These are phyloP conservation scores for Crithidia sp. DNA, from an alignment of 208 protist genomes.

Conservation along the genomic window DNA sequence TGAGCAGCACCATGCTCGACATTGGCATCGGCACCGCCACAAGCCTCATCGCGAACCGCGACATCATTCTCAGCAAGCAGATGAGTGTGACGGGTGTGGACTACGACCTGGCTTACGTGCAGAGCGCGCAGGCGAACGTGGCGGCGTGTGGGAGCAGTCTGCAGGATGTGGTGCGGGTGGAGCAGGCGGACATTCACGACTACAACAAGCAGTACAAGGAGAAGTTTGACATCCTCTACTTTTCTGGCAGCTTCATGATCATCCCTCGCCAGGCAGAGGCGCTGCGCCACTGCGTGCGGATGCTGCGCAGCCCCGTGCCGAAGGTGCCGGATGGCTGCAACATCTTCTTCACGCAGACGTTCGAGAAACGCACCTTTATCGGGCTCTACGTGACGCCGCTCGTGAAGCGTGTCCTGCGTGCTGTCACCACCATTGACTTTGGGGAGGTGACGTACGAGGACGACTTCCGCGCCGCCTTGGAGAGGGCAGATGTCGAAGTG, in stretches of 20 bases:
- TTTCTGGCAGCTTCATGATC: constrained; percentile 86
- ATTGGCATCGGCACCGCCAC: constrained; percentile 78
- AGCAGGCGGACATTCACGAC: constrained; percentile 72
- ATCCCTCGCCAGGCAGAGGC: constrained; percentile 60
- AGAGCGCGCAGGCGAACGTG: constrained; percentile 52
- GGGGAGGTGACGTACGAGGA: constrained; percentile 83
- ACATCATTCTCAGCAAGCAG: constrained; percentile 76
- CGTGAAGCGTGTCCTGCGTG: constrained; percentile 60
- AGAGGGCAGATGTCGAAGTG: constrained; percentile 61
- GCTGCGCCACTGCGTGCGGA: constrained; percentile 62
- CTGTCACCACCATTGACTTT: constrained; percentile 84
- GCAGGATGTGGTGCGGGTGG: constrained; percentile 46
- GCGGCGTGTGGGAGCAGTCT: constrained; percentile 39
- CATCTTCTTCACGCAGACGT: constrained; percentile 85
- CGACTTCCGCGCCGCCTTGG: constrained; percentile 60
- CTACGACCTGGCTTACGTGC: constrained; percentile 72
- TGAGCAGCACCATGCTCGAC: constrained; percentile 64
- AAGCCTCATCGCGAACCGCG: constrained; percentile 79
- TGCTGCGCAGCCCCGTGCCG: constrained; percentile 59
- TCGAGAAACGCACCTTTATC: constrained; percentile 71
- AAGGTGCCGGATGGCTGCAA: constrained; percentile 48
- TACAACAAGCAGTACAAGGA: constrained; percentile 53
- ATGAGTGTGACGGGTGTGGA: constrained; percentile 74
- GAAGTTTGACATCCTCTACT: constrained; percentile 78
- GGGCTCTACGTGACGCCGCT: constrained; percentile 56